Conservation (phyloP, 208 protist species). For the Entamoeba histolytica region DNA sequence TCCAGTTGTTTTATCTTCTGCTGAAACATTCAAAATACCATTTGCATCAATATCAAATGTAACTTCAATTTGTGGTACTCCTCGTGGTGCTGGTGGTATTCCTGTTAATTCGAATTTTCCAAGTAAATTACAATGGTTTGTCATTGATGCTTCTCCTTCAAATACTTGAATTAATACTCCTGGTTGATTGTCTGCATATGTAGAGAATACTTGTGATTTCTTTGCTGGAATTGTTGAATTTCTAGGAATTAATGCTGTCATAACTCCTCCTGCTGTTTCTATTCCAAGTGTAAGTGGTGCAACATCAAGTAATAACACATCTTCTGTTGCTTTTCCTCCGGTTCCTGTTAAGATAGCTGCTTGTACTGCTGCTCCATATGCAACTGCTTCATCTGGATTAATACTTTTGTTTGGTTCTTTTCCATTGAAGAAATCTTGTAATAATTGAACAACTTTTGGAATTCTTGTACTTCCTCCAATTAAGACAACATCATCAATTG, state of each 20-base stretch:
- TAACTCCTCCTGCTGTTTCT: slow-evolving; percentile 81
- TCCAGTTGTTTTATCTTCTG: slow-evolving; percentile 67
- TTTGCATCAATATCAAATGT: too few relatives aligned
- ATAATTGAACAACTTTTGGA: too few relatives aligned
- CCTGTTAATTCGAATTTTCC: slow-evolving; percentile 83
- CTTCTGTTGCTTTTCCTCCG: slow-evolving; percentile 52
- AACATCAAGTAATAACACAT: slow-evolving; percentile 85
- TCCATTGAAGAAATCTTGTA: too few relatives aligned
- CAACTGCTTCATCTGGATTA: slow-evolving; percentile 92
- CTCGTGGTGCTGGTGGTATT: slow-evolving; percentile 56
- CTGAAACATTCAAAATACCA: slow-evolving; percentile 82
- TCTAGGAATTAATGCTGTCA: slow-evolving; percentile 38
- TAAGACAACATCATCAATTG: too few relatives aligned
- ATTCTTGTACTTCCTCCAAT: too few relatives aligned
- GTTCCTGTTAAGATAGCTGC: slow-evolving; percentile 63
- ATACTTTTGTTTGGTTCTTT: too few relatives aligned
- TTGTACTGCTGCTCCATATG: slow-evolving; percentile 87
- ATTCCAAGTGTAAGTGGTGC: slow-evolving; percentile 91
- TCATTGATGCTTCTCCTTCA: slow-evolving; percentile 85
- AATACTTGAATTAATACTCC: slow-evolving; percentile 70
- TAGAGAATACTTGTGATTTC: slow-evolving; percentile 63
- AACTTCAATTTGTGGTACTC: too few relatives aligned
- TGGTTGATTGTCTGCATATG: slow-evolving; percentile 62
- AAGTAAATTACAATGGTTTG: slow-evolving; percentile 83
- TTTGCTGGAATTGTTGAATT: slow-evolving; percentile 24